phyloP scores from a whole-genome alignment of 2,329 filamentous ascomycete genomes.

The Falciphora oryzae region DNA sequence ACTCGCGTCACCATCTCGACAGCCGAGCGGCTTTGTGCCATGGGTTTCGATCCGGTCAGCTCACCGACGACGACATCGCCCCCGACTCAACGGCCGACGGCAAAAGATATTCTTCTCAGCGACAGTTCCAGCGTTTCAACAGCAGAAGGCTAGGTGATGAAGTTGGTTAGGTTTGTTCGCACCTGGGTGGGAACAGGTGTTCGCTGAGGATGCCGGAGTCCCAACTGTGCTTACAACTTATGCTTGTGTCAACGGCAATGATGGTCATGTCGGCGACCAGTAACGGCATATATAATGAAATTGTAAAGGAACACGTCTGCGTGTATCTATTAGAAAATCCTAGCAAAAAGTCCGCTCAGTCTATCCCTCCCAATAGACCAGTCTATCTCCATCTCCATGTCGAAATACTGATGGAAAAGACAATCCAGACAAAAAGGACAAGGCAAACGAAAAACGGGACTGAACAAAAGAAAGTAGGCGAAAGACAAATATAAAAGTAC shows the following conservation, averaged over 20 bases:
- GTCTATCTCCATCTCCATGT: neutral
- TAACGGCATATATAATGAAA: neutral
- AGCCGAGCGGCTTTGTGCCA: neutral
- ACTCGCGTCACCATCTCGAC: neutral
- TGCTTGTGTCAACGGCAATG: too few species aligned
- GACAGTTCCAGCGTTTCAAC: neutral
- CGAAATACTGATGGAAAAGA: neutral
- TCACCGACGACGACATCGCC: neutral
- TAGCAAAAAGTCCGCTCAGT: neutral
- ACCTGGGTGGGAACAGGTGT: neutral
- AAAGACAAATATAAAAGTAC: neutral
- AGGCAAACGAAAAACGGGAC: neutral
- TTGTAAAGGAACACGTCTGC: neutral
- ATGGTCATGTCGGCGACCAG: too few species aligned
- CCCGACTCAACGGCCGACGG: neutral
- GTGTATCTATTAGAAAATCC: conserved; percentile 1
- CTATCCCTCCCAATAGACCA: neutral
- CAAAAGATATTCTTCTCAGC: neutral
- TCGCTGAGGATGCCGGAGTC: neutral
- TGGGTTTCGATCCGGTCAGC: neutral
- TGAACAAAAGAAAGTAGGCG: neutral
- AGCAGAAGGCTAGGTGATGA: neutral
- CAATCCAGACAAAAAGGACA: neutral
- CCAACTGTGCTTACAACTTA: too few species aligned
- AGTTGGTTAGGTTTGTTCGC: neutral